These are phyloP conservation scores for Parastagonospora nodorum DNA, from an alignment of 2,329 filamentous ascomycete genomes.

Conservation along the genomic window DNA sequence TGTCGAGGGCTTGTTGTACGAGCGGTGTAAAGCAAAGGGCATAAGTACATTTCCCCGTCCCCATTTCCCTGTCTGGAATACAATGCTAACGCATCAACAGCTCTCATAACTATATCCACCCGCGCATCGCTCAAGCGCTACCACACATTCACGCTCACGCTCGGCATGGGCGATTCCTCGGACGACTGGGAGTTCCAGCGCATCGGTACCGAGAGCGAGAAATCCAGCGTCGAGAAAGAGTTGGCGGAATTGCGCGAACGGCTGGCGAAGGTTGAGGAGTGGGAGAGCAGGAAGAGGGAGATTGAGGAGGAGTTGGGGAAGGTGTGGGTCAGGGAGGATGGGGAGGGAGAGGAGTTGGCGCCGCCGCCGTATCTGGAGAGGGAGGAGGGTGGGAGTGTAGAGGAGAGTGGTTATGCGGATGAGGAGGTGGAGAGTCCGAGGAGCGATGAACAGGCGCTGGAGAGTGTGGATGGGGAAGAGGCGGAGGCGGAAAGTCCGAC, in stretches of 20 bases:
- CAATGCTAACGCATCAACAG: conserved; percentile 46
- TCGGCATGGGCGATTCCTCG: conserved; percentile 80
- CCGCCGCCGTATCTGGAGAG: conserved; percentile 43
- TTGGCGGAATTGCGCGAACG: conserved; percentile 81
- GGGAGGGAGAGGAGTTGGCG: conserved; percentile 43
- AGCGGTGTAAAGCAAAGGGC: conserved; percentile 87
- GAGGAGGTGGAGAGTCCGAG: neutral
- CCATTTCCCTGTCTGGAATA: neutral
- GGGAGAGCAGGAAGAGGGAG: conserved; percentile 76
- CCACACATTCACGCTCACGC: conserved; percentile 85
- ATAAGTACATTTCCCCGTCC: conserved; percentile 70
- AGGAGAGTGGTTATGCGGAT: neutral
- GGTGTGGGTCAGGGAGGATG: conserved; percentile 60
- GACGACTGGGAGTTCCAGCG: conserved; percentile 91
- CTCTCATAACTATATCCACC: conserved; percentile 93
- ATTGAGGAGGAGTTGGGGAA: conserved; percentile 80
- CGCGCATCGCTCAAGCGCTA: conserved; percentile 94
- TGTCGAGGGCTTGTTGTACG: conserved; percentile 91
- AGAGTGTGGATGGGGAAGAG: neutral
- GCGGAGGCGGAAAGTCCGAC: too few relatives aligned
- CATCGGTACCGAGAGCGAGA: conserved; percentile 92
- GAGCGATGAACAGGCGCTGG: neutral
- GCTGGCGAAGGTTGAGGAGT: conserved; percentile 79
- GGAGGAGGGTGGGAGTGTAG: conserved; percentile 5
- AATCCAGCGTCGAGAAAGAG: conserved; percentile 90